Base-by-base conservation (phyloP, 2,329 filamentous ascomycete genomes). In the Verticillium longisporum region DNA sequence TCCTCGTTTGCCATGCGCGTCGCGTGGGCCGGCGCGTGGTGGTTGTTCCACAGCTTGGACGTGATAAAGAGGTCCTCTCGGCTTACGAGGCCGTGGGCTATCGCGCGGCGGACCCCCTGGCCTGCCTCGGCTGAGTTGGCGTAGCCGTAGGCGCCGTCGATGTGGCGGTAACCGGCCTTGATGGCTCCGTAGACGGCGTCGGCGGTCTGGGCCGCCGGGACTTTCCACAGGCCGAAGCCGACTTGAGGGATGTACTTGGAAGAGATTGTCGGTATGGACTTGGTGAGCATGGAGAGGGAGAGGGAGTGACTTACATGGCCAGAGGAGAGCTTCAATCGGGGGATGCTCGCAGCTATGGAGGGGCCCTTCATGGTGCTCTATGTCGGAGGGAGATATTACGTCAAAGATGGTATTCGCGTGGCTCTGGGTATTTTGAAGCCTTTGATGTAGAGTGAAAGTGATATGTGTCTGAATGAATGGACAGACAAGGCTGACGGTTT, bases 11-110 rank as follows among this genome's bases (percentile, higher is more conserved):
- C 81, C 64, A 86, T 66, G 55, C 68, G 67, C 21, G 70, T 86
- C 64, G 90, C 88, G 67, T 87, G 84, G 67, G 87, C 80, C 1
- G 81, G 82, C 64, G 82, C 78, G 68, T 89, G 88, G 78, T 90
- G 93, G 58, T 89, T 91, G 70, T 87, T 89, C 90, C 91, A 96
- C 50, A 93, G 83, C 82, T 96, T 96, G 69, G 88, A 91, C 61
- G 91, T 90, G 62, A 96, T 85, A 76, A 95, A 96, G 64, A 96
- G 77, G 60, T 96, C 90, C 72, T 89, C 84, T 63, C 91, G 84
- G 81, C 87, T 86, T 11, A 90, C 80, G 56, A 87, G 81, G 34
- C 83, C 83, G 63, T 87, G 79, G 7, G 70, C 69, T 67, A 83
- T 82, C 56, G 80, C 81, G 53, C 74, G 81, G 66, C 79, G 83